Conservation (phyloP, 1,284 basidiomycete species). For the Pisolithus thermaeus region DNA sequence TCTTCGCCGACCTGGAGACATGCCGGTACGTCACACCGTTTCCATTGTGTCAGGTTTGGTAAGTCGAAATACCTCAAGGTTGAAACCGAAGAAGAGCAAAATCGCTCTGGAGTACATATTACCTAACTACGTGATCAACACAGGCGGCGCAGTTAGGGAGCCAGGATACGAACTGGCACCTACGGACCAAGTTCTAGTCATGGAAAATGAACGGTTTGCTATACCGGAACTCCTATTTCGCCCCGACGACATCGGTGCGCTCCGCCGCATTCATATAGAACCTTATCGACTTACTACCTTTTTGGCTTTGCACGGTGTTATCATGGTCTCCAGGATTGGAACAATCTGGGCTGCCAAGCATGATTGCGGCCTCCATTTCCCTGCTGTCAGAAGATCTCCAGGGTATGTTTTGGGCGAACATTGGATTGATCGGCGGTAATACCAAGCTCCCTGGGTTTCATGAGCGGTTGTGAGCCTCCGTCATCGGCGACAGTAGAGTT, state of each 20-base stretch:
- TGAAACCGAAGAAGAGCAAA: slow-evolving; percentile 48
- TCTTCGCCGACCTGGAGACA: slow-evolving; percentile 68
- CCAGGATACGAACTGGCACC: slow-evolving; percentile 47
- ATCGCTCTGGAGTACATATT: slow-evolving; percentile 87
- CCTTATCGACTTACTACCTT: slow-evolving; percentile 4
- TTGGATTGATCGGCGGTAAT: slow-evolving; percentile 84
- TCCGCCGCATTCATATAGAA: slow-evolving; percentile 4
- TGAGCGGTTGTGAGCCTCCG: slow-evolving; percentile 57
- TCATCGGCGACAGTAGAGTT: slow-evolving; percentile 8
- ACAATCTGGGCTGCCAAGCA: slow-evolving; percentile 73
- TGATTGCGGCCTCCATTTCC: slow-evolving; percentile 71
- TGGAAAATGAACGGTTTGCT: slow-evolving; percentile 87
- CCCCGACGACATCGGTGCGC: slow-evolving; percentile 81
- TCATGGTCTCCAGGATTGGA: slow-evolving; percentile 56
- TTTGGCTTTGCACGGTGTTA: slow-evolving; percentile 2
- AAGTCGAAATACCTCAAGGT: slow-evolving; percentile 29
- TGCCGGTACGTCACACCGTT: slow-evolving; percentile 55
- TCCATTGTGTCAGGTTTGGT: slow-evolving; percentile 12
- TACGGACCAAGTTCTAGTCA: slow-evolving; percentile 76
- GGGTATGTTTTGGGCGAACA: slow-evolving; percentile 92
- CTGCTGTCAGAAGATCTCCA: slow-evolving; percentile 72
- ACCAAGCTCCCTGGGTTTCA: slow-evolving; percentile 72
- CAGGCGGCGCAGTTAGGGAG: slow-evolving; percentile 60
- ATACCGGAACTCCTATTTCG: slow-evolving; percentile 88
- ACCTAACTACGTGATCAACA: slow-evolving; percentile 77